Evolutionary conservation across 768 basidiomycete species (phyloP).

Genomic region (Tylopilus balloui): DNA sequence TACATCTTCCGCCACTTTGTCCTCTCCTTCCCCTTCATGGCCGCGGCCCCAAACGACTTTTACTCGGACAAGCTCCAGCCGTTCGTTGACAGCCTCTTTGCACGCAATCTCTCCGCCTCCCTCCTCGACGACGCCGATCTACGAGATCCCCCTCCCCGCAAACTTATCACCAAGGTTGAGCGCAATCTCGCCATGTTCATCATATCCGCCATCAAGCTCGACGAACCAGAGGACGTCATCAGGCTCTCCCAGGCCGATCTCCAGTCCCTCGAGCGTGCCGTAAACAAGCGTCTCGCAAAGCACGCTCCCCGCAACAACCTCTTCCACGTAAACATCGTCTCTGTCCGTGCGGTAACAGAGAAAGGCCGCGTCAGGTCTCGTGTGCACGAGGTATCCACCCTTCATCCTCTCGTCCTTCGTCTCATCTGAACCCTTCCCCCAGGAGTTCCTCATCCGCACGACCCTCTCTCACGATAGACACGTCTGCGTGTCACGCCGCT

Average conservation of each 20-base stretch:
- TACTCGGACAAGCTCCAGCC: conserved; percentile 95
- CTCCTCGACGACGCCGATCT: conserved; percentile 53
- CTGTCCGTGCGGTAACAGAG: conserved; percentile 77
- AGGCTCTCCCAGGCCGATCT: conserved; percentile 83
- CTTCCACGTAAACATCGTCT: conserved; percentile 90
- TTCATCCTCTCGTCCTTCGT: background rate
- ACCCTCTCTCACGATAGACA: conserved; percentile 67
- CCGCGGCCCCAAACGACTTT: conserved; percentile 83
- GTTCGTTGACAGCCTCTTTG: conserved; percentile 77
- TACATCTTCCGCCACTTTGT: conserved; percentile 92
- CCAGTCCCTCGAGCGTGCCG: conserved; percentile 67
- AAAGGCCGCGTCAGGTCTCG: conserved; percentile 83
- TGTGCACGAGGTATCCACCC: conserved; percentile 69
- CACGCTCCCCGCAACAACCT: conserved; percentile 44
- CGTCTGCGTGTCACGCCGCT: conserved; percentile 84
- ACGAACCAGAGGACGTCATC: conserved; percentile 85
- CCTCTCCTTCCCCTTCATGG: conserved; percentile 93
- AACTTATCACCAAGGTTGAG: conserved; percentile 73
- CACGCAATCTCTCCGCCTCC: conserved; percentile 65
- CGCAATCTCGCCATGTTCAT: conserved; percentile 82
- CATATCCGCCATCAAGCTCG: conserved; percentile 75
- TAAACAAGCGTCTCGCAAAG: conserved; percentile 56
- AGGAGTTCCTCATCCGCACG: conserved; percentile 97
- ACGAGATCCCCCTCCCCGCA: conserved; percentile 58
- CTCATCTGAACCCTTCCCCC: conserved; percentile 6